phyloP scores from a whole-genome alignment of 495 filamentous ascomycete genomes.

The Annulohypoxylon maeteangense region DNA sequence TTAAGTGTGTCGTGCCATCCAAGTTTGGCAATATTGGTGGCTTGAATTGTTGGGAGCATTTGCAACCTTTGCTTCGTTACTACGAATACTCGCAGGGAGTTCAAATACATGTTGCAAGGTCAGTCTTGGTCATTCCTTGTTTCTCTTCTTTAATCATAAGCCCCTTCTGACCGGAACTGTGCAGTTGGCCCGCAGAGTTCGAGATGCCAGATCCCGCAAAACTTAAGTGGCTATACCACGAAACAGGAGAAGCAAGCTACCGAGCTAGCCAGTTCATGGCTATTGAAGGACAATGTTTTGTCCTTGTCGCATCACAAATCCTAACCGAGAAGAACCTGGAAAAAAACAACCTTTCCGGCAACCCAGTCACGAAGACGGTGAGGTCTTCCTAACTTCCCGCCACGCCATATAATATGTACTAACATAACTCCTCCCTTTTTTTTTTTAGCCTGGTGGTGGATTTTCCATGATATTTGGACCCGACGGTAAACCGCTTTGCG shows the following conservation, averaged over 20 bases:
- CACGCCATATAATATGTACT: constrained; percentile 16
- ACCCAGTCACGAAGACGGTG: constrained; percentile 50
- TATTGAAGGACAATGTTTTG: constrained; percentile 64
- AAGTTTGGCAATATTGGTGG: constrained; percentile 60
- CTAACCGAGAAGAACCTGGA: constrained; percentile 53
- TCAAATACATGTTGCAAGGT: constrained; percentile 67
- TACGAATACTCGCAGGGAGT: constrained; percentile 63
- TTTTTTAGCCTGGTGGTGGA: constrained; percentile 58
- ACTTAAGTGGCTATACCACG: constrained; percentile 48
- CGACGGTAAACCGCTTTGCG: constrained; percentile 60
- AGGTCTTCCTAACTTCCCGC: constrained; percentile 14
- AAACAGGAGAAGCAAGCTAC: constrained; percentile 49
- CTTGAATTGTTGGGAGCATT: constrained; percentile 68
- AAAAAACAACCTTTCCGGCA: constrained; percentile 49
- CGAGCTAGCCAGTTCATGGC: constrained; percentile 56
- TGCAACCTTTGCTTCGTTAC: constrained; percentile 68
- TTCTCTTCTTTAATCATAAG: constrained; percentile 12
- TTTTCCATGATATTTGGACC: constrained; percentile 63
- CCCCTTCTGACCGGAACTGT: constrained; percentile 12
- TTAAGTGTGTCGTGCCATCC: constrained; percentile 57
- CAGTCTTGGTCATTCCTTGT: constrained; percentile 50
- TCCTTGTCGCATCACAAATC: constrained; percentile 60
- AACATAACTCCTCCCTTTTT: constrained; percentile 39
- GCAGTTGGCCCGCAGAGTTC: constrained; percentile 49
- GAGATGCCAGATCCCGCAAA: constrained; percentile 51